phyloP scores from a whole-genome alignment of 75 land plant genomes.

The Adiantum capillusveneris region DNA sequence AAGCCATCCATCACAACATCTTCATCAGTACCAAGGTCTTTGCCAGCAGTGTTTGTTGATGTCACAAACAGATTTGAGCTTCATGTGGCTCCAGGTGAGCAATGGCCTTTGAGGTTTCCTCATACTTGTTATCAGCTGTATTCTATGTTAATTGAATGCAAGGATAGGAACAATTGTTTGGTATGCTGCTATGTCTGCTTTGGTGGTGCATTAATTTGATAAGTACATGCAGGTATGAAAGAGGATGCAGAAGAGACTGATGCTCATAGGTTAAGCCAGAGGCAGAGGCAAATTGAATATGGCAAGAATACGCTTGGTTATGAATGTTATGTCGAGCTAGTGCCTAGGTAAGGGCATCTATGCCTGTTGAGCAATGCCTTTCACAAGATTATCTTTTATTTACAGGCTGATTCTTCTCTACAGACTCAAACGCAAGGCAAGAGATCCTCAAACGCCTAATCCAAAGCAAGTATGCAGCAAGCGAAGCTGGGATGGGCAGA shows the following conservation, averaged over 20 bases:
- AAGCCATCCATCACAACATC: too few relatives aligned
- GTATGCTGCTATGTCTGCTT: too few relatives aligned
- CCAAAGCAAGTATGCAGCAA: slow-evolving; percentile 32
- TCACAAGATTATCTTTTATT: background rate
- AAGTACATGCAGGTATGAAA: slow-evolving; percentile 14
- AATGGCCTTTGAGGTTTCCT: background rate
- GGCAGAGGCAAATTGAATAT: slow-evolving; percentile 36
- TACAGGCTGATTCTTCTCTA: background rate
- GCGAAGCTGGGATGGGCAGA: slow-evolving; percentile 37
- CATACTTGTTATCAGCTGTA: background rate
- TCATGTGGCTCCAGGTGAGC: background rate
- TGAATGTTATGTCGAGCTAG: slow-evolving; percentile 22
- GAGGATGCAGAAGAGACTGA: slow-evolving; percentile 15
- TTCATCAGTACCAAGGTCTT: too few relatives aligned
- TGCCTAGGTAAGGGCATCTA: slow-evolving; percentile 20
- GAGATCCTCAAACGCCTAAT: slow-evolving; percentile 25
- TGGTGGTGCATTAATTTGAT: too few relatives aligned
- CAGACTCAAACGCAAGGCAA: slow-evolving; percentile 17
- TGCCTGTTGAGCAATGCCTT: too few relatives aligned
- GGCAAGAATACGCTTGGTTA: slow-evolving; percentile 39
- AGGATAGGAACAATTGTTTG: too few relatives aligned
- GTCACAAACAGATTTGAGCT: slow-evolving; percentile 1
- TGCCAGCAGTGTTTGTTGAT: background rate
- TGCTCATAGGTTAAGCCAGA: slow-evolving; percentile 27
- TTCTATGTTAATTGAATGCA: background rate